Percentiles rank a stretch among this genome's conserved stretches.
Conservation (phyloP, 164 flowering plant genomes). For the Pachysandra terminalis region DNA sequence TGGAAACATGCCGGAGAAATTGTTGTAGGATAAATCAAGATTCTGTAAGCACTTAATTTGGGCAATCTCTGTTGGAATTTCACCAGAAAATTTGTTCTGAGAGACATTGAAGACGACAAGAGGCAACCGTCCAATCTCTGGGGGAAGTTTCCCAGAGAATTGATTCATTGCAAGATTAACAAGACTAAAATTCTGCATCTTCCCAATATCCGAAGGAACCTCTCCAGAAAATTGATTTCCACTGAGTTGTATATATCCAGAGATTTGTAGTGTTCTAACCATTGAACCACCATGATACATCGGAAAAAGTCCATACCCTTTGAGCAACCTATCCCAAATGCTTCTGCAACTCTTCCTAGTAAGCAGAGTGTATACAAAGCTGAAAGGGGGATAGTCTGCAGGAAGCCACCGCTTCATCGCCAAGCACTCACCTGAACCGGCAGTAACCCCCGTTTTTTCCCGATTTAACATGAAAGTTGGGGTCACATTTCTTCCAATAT, state of each 20-base stretch:
- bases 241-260: conserved; percentile 79
- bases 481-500: conserved; percentile 46
- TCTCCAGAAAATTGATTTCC: conserved; percentile 65
- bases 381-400: conserved; percentile 84
- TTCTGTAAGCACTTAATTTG: conserved; percentile 55
- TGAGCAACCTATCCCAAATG: conserved; percentile 61
- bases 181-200: conserved; percentile 64
- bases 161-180: conserved; percentile 55
- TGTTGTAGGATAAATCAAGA: conserved; percentile 81
- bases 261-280: conserved; percentile 32
- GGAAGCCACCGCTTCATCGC: conserved; percentile 89
- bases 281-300: conserved; percentile 42
- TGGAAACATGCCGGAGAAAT: conserved; percentile 78
- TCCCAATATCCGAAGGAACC: conserved; percentile 54
- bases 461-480: conserved; percentile 52
- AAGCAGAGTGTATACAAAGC: conserved; percentile 61
- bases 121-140: conserved; percentile 50
- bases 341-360: conserved; percentile 64
- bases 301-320: conserved; percentile 69
- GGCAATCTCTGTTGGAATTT: conserved; percentile 59
- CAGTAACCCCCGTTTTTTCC: conserved; percentile 14
- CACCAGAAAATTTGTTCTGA: conserved; percentile 52
- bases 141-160: conserved; percentile 56
- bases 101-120: conserved; percentile 66
- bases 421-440: conserved; percentile 79